A percentile compares a stretch with the other conserved stretches of the same genome.
Evolutionary conservation across 2,329 filamentous ascomycete species (phyloP).

Genomic region (Colletotrichum tabaci): DNA sequence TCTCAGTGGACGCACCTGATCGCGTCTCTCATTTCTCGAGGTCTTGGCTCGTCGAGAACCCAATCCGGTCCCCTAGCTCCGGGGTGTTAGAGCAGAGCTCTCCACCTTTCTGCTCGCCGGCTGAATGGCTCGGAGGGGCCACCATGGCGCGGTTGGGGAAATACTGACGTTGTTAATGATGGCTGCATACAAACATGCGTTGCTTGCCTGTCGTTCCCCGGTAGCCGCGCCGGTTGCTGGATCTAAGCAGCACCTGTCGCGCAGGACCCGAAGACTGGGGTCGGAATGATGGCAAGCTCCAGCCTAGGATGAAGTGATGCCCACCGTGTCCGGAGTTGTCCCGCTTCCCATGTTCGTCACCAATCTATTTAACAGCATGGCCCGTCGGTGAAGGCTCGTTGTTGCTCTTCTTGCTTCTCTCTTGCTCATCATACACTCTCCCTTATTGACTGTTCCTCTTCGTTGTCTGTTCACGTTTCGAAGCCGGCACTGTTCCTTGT

Average conservation of each 20-base stretch:
- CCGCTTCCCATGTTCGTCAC: slow-evolving; percentile 28
- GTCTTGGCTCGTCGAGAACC: not conserved
- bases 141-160: not conserved
- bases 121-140: slow-evolving; percentile 3
- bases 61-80: not conserved
- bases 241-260: slow-evolving; percentile 4
- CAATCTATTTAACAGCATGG: slow-evolving; percentile 33
- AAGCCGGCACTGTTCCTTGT: not conserved
- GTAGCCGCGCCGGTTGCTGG: not conserved
- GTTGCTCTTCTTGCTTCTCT: not conserved
- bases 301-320: not conserved
- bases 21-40: slow-evolving; percentile 9
- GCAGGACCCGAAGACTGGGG: not conserved
- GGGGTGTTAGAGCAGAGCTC: not conserved
- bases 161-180: slow-evolving; percentile 7
- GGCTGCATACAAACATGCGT: slow-evolving; percentile 18
- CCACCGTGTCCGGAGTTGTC: slow-evolving; percentile 25
- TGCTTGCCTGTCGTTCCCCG: slow-evolving; percentile 17
- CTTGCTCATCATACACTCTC: slow-evolving; percentile 5
- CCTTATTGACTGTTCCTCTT: slow-evolving; percentile 8
- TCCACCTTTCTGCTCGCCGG: slow-evolving; percentile 11
- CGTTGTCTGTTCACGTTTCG: slow-evolving; percentile 3
- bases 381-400: slow-evolving; percentile 3
- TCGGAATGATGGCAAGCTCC: not conserved
- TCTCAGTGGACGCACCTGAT: slow-evolving; percentile 15